Conservation (phyloP, 345 rosid genomes). For the Populus tremula region DNA sequence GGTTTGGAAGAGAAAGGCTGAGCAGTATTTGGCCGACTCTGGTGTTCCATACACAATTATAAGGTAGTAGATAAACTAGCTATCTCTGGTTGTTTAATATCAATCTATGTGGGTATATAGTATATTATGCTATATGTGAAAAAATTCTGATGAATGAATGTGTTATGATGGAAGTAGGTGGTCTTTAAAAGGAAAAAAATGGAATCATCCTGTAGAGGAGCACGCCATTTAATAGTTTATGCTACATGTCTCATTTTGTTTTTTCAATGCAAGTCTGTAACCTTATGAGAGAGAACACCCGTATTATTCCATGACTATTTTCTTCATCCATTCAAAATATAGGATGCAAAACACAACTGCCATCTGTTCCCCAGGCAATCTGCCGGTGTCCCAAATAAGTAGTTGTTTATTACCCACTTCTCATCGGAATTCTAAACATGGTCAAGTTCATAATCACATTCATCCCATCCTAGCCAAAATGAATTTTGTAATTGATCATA, state of each 20-base stretch:
- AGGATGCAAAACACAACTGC: neutral
- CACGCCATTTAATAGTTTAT: neutral
- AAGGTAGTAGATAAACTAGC: slow-evolving; percentile 43
- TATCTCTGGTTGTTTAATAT: neutral
- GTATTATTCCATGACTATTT: neutral
- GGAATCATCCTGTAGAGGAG: too few relatives aligned
- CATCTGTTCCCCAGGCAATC: neutral
- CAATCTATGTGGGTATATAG: neutral
- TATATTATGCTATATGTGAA: neutral
- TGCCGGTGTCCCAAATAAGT: neutral
- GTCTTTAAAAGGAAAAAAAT: too few relatives aligned
- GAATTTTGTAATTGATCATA: too few relatives aligned
- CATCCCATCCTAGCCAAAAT: too few relatives aligned
- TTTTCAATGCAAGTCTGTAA: neutral
- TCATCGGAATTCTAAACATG: neutral
- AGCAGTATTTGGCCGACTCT: slow-evolving; percentile 92
- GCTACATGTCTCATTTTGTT: neutral
- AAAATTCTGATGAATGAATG: too few relatives aligned
- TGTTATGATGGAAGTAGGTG: too few relatives aligned
- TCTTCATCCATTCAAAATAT: neutral
- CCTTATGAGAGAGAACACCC: too few relatives aligned
- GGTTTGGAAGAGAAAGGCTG: slow-evolving; percentile 99
- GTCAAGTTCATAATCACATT: neutral
- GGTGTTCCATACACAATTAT: slow-evolving; percentile 91
- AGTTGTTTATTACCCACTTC: neutral